Evolutionary conservation across 1,284 basidiomycete genomes (phyloP).

Genomic region (Paramarasmius palmivorus): DNA sequence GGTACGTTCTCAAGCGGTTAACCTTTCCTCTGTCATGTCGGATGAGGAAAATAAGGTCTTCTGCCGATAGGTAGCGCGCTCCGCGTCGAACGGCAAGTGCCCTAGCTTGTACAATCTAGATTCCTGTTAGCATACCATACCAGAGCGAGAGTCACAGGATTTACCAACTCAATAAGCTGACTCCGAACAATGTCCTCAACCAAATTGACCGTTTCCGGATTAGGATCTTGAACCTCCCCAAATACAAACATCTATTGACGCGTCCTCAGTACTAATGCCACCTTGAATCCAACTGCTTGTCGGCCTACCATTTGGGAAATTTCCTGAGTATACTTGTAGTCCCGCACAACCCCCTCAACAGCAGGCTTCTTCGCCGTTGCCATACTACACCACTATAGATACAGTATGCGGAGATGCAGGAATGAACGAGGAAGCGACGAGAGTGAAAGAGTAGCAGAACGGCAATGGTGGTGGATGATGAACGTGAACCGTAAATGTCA

Average conservation of each 20-base stretch:
- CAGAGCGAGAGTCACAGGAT: conserved; percentile 21
- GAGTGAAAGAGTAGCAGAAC: too few relatives aligned
- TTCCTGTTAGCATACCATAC: neutral
- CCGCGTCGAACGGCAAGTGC: conserved; percentile 80
- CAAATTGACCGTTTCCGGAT: conserved; percentile 84
- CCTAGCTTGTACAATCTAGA: conserved; percentile 88
- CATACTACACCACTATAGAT: conserved; percentile 1
- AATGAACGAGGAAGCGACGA: too few relatives aligned
- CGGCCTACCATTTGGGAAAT: conserved; percentile 80
- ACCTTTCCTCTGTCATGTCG: conserved; percentile 94
- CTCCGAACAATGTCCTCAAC: conserved; percentile 96
- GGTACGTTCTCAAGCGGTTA: conserved; percentile 88
- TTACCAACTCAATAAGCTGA: conserved; percentile 90
- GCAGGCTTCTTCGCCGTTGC: conserved; percentile 9
- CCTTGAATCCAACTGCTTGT: neutral
- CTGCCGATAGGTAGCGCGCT: conserved; percentile 84
- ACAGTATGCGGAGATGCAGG: too few relatives aligned
- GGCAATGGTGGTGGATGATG: too few relatives aligned
- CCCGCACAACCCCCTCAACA: conserved; percentile 24
- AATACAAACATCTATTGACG: conserved; percentile 89
- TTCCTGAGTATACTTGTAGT: conserved; percentile 74
- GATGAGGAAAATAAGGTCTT: conserved; percentile 96
- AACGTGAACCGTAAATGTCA: too few relatives aligned
- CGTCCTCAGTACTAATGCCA: neutral
- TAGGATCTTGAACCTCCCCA: conserved; percentile 91